Base-by-base conservation (phyloP, 2,329 filamentous ascomycete species). In the Aureobasidium uvarum region DNA sequence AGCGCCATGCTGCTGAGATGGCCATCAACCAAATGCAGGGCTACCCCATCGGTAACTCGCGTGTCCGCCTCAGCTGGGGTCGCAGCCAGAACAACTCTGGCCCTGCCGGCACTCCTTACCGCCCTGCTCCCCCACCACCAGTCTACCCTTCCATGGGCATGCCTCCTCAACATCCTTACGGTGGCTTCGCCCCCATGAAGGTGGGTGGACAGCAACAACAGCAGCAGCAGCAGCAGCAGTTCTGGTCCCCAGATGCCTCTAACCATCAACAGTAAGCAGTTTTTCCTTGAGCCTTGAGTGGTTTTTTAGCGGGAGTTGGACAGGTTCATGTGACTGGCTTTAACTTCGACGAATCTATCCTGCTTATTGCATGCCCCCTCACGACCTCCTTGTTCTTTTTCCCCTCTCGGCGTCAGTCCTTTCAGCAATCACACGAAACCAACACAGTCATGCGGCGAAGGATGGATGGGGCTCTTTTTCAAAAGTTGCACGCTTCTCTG, bases 11-110 rank as follows among this genome's bases (percentile, higher is more conserved):
- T 62, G 95, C 95, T 16, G 95, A 99, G 82, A 99, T 99, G 95
- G 95, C 95, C 71, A 99, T 99, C 85, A 99, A 99, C 82, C 95
- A 99, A 81, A 99, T 99, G 95, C 95, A 99, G 81, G 95, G 95
- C 68, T 99, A 99, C 77, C 95, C 95, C 28, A 99, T 99, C 74
- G 95, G 95, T 65, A 99, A 99, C 84, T 98, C 94, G 54, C 92
- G 95, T 70, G 95, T 99, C 67, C 92, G 95, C 74, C 86, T 99
- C 71, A 96, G 92, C 77, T 99, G 95, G 95, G 95, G 95, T 69
- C 91, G 95, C 70, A 96, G 91, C 64, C 95, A 99, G 84, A 99
- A 98, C 87, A 99, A 99, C 84, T 98, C 94, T 68, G 95, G 95
- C 66, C 88, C 88, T 63, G 95, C 96, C 67, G 95, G 95, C 70